Percentiles rank a stretch among this genome's conserved stretches.
Conservation (phyloP, 306 rosid species). For the Astragalus membranaceus region DNA sequence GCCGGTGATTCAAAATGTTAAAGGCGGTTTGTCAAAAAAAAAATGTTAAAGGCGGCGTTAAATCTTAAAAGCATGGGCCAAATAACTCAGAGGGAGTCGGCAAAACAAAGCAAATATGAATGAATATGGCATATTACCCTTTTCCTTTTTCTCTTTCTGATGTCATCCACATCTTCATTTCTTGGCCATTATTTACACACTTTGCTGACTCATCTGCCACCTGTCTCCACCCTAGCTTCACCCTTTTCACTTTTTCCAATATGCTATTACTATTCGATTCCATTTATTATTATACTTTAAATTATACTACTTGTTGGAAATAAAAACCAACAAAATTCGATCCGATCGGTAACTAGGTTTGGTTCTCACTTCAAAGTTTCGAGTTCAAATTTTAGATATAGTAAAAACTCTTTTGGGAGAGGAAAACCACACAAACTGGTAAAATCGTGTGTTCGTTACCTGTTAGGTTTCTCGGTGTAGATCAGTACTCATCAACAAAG, state of each 20-base stretch:
- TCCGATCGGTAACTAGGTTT: too few relatives aligned
- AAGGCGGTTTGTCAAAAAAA: too few relatives aligned
- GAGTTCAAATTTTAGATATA: too few relatives aligned
- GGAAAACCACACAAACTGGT: too few relatives aligned
- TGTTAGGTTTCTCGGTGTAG: too few relatives aligned
- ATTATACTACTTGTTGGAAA: too few relatives aligned
- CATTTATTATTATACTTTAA: background rate
- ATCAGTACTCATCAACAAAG: too few relatives aligned
- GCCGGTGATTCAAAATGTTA: background rate
- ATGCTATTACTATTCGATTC: background rate
- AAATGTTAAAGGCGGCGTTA: background rate
- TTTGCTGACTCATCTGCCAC: constrained; percentile 38
- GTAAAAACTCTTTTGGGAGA: too few relatives aligned
- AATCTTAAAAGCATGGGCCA: background rate
- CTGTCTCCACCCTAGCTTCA: constrained; percentile 37
- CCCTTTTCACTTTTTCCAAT: background rate
- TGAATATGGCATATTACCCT: background rate
- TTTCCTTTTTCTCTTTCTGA: constrained; percentile 7
- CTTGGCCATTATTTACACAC: constrained; percentile 16
- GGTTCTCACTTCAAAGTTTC: too few relatives aligned
- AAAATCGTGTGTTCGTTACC: too few relatives aligned
- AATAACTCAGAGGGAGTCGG: background rate
- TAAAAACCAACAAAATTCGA: too few relatives aligned
- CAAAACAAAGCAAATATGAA: background rate
- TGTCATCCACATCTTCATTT: constrained; percentile 9